phyloP scores from a whole-genome alignment of 108 stramenopile genomes.

The Cyclotella choctawhatcheeana region DNA sequence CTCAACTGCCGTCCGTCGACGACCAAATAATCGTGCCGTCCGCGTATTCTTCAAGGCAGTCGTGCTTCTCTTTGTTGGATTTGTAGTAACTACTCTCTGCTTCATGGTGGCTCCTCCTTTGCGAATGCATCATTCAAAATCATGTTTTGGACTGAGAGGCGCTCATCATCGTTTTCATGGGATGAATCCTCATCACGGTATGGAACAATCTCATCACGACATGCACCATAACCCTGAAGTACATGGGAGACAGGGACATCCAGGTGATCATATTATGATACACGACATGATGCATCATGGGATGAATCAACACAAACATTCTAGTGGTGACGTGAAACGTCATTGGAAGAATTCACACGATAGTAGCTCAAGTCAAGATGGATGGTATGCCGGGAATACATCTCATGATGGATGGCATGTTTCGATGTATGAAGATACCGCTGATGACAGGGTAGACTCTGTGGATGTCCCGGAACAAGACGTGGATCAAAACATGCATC shows the following conservation, averaged over 20 bases:
- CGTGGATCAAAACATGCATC: no score
- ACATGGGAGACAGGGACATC: neutral
- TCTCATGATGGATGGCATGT: constrained; percentile 20
- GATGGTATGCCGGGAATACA: constrained; percentile 13
- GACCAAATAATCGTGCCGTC: neutral
- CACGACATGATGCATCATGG: constrained; percentile 8
- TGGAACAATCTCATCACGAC: neutral
- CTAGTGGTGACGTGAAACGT: neutral
- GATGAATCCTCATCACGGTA: neutral
- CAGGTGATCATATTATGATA: neutral
- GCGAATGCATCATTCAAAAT: neutral
- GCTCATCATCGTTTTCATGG: neutral
- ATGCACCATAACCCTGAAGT: neutral
- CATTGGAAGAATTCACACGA: neutral
- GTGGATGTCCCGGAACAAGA: no score
- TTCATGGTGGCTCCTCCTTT: neutral
- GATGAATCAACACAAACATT: neutral
- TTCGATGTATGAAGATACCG: neutral
- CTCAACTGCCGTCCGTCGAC: neutral
- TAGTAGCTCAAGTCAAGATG: neutral
- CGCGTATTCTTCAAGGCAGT: neutral
- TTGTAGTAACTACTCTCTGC: neutral
- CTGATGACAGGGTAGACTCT: neutral
- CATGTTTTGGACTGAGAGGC: no score
- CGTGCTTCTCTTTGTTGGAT: neutral